phyloP scores from a whole-genome alignment of 2,329 filamentous ascomycete genomes.

The Fusarium palustre region DNA sequence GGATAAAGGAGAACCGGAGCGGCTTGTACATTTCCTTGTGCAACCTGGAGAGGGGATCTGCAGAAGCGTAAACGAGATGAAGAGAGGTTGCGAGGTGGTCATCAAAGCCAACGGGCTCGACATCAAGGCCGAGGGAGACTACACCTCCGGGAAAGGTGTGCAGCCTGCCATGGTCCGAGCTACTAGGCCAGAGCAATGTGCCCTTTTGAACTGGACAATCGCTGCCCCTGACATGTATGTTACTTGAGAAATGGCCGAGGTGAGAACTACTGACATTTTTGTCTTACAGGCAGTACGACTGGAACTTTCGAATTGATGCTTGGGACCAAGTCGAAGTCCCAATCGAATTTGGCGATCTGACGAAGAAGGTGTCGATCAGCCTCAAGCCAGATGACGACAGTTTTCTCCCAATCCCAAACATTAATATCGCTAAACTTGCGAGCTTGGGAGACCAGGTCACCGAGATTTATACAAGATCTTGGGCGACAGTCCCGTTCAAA shows the following conservation, averaged over 20 bases:
- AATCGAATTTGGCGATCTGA: slow-evolving; percentile 32
- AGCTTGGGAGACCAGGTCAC: slow-evolving; percentile 18
- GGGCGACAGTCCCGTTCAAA: slow-evolving; percentile 47
- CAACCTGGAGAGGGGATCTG: slow-evolving; percentile 30
- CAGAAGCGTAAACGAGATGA: slow-evolving; percentile 17
- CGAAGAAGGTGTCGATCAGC: slow-evolving; percentile 40
- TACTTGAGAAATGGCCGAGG: background rate
- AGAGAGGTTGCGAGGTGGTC: slow-evolving; percentile 37
- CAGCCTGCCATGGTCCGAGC: slow-evolving; percentile 44
- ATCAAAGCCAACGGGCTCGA: slow-evolving; percentile 36
- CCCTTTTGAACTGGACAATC: slow-evolving; percentile 50
- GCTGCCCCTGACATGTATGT: slow-evolving; percentile 53
- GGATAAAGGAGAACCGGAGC: slow-evolving; percentile 22
- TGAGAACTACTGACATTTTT: slow-evolving; percentile 16
- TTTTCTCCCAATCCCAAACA: slow-evolving; percentile 26
- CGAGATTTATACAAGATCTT: slow-evolving; percentile 46
- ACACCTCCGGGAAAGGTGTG: slow-evolving; percentile 4
- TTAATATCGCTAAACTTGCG: slow-evolving; percentile 27
- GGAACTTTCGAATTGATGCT: slow-evolving; percentile 51
- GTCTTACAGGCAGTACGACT: slow-evolving; percentile 49
- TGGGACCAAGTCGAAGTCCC: slow-evolving; percentile 39
- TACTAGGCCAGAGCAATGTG: slow-evolving; percentile 36
- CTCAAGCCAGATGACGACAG: slow-evolving; percentile 1
- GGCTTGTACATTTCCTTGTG: slow-evolving; percentile 32
- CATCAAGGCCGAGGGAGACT: slow-evolving; percentile 40